Evolutionary conservation across 805 yeast genomes (phyloP).

Genomic region (Tetrapisispora iriomotensis): DNA sequence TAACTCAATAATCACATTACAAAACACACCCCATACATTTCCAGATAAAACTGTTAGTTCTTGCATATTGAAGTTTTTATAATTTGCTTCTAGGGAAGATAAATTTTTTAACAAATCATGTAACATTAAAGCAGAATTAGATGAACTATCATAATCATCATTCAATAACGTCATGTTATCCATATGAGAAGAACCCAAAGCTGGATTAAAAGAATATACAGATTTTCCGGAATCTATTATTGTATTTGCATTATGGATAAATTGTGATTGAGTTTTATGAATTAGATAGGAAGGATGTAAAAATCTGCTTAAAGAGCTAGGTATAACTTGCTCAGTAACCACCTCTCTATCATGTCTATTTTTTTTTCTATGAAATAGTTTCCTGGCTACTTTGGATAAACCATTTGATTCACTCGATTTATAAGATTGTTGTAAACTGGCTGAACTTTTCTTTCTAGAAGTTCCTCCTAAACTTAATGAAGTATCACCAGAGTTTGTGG

Average conservation of each 20-base stretch:
- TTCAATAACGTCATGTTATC: conserved; percentile 12
- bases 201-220: conserved; percentile 20
- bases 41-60: conserved; percentile 24
- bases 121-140: conserved; percentile 15
- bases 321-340: conserved; percentile 16
- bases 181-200: conserved; percentile 10
- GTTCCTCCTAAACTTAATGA: neutral
- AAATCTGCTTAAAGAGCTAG: conserved; percentile 24
- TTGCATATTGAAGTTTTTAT: conserved; percentile 20
- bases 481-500: neutral
- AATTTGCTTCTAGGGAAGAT: conserved; percentile 25
- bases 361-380: conserved; percentile 19
- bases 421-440: neutral
- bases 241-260: conserved; percentile 19
- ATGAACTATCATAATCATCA: conserved; percentile 11
- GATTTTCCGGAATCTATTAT: conserved; percentile 23
- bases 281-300: conserved; percentile 25
- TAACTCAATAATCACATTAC: conserved; percentile 21
- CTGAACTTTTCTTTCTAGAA: conserved; percentile 1
- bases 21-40: conserved; percentile 27
- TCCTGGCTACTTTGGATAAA: conserved; percentile 16
- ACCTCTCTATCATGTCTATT: conserved; percentile 15
- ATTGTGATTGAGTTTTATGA: conserved; percentile 26
- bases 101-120: conserved; percentile 26
- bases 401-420: conserved; percentile 9